Base-by-base conservation (phyloP, 352 stramenopile species). In the Pythium aristosporum region DNA sequence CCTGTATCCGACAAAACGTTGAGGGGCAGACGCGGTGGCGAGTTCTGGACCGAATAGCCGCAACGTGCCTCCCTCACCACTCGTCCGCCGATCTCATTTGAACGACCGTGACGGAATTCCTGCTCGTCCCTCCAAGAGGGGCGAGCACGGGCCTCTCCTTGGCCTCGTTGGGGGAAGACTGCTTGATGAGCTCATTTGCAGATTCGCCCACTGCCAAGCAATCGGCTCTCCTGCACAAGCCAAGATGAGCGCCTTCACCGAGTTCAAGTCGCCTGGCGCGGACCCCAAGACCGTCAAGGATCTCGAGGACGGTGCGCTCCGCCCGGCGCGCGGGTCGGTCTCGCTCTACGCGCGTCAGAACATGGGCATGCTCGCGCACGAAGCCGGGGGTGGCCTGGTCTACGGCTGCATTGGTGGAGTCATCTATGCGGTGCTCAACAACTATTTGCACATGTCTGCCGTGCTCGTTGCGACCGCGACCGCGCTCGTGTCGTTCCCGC, bases 361-460 rank as follows among this genome's bases (percentile, higher is more conserved):
- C 58, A 46, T 76, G n/a, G 72, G 72, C 36, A 66, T 78, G 56
- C 30, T 76, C n/a, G 64, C 66, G 30, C 72, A 79, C 42, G 65
- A 72, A 13, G 62, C 68, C 21, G 68, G 53, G 20, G 64, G 53
- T 34, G 72, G 72, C 5, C 37, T 71, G 15, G 61, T 72, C 52
- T 69, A 74, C 56, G 65, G 58, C n/a, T 66, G 51, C 37, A 55
- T 74, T 34, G 43, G 57, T 16, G 68, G 61, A 21, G 57, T 71
- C 20, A 76, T 76, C 50, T 76, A 76, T 50, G 52, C 72, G 43
- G 68, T 79, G 52, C 56, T 79, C 55, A 77, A 68, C 52, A 74
- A 75, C 48, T 77, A 77, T 55, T 50, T 77, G 32, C 68, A 75
- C 57, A 75, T 73, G 65, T 69, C 68, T 41, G 63, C 59, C 15